These are phyloP conservation scores for Volvariella surrecta DNA, from an alignment of 1,284 basidiomycete genomes.

Conservation along the genomic window DNA sequence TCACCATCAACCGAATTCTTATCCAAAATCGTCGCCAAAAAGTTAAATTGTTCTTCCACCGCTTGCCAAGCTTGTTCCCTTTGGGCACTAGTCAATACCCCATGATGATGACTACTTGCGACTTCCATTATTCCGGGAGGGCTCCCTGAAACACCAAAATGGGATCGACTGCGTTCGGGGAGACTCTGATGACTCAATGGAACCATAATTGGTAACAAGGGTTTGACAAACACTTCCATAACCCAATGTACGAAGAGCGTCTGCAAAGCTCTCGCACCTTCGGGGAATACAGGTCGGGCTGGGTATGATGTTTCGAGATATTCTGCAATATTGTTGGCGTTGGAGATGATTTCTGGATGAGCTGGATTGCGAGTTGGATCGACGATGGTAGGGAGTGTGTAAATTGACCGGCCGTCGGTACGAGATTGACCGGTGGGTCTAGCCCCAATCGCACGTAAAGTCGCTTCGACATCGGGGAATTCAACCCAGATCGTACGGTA, in stretches of 20 bases:
- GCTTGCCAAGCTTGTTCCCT: slow-evolving; percentile 55
- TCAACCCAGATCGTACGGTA: slow-evolving; percentile 65
- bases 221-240: slow-evolving; percentile 55
- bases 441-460: slow-evolving; percentile 48
- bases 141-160: slow-evolving; percentile 27
- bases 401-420: slow-evolving; percentile 51
- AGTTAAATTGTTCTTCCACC: slow-evolving; percentile 57
- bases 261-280: slow-evolving; percentile 58
- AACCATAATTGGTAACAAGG: slow-evolving; percentile 60
- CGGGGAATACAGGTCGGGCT: slow-evolving; percentile 58
- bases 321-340: slow-evolving; percentile 55
- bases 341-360: slow-evolving; percentile 40
- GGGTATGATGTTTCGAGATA: slow-evolving; percentile 64
- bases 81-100: slow-evolving; percentile 27
- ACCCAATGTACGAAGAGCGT: slow-evolving; percentile 62
- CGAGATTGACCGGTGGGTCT: slow-evolving; percentile 39
- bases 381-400: slow-evolving; percentile 59
- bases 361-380: slow-evolving; percentile 30
- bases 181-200: slow-evolving; percentile 57
- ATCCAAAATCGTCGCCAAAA: slow-evolving; percentile 51
- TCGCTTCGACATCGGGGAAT: slow-evolving; percentile 55
- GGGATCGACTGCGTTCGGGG: slow-evolving; percentile 42
- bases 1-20: slow-evolving; percentile 54
- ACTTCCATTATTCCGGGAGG: slow-evolving; percentile 4
- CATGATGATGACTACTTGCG: slow-evolving; percentile 8